Base-by-base conservation (phyloP, 2,329 filamentous ascomycete species). In the Penicillium brevicompactum region DNA sequence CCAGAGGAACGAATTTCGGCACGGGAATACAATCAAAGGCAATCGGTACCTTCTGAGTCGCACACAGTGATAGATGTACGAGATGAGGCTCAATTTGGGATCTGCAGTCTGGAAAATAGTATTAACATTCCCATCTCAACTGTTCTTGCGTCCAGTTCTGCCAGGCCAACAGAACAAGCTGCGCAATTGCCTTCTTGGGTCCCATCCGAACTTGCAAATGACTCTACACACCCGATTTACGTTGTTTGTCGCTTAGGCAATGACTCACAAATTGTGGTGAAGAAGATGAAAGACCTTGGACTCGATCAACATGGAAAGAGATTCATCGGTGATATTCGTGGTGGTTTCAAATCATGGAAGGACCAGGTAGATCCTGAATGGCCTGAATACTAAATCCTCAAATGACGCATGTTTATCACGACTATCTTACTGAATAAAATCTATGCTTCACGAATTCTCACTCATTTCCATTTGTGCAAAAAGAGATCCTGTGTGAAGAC, bases 61-160 rank as follows among this genome's bases (percentile, higher is more conserved):
- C 85, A 88, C 50, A 68, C 90, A 1, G 74, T 97, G 2, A 73
- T 97, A 2, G 94, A 97, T 62, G 91, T 96, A 1, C 82, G 94
- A 2, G 91, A 96, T 63, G 85, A 85, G 65, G 89, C 91, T 27
- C 91, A 96, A 57, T 97, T 90, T 62, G 87, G 89, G 14, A 86
- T 97, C 43, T 92, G 88, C 60, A 86, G 82, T 57, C 79, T 99
- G 7, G 79, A 86, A 0, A 89, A 89, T 0, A 91, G 90, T 24
- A 75, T 95, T 48, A 97, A 79, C 49, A 69, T 80, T 18, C 78
- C 78, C 2, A 75, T 80, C 9, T 76, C 76, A 2, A 67, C 60
- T 2, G 76, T 80, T 22, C 53, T 78, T 24, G 68, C 70, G 11
- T 65, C 69, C 7, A n/a, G 30, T 13, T 21, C 34, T 44, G 18